Evolutionary conservation across 2,329 filamentous ascomycete genomes (phyloP), one percentile per base, ranked within the genome.

Genomic region (Xylaria arbuscula): DNA sequence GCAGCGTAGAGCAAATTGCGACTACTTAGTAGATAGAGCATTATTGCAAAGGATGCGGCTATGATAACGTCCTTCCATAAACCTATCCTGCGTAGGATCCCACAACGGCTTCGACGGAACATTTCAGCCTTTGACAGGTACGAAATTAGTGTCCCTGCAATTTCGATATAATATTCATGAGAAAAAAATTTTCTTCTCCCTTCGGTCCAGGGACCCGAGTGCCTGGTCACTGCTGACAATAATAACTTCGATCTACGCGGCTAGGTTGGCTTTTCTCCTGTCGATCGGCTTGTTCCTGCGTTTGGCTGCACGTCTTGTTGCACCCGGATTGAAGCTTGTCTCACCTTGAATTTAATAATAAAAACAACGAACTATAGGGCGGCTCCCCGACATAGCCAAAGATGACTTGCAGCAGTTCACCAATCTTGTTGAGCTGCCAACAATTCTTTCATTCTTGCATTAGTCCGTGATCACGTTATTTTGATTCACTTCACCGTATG

Each of bases 271-370:
- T n/a, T 56, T 53, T 62, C 67, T 69, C 69, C 69, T 71, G 69
- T 69, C 67, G 69, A 71, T 71, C 69, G 6, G 54, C 47, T 42
- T 32, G 69, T 71, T 71, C 69, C 69, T 71, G 69, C 69, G 63
- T 67, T 51, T 64, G 64, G 64, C 64, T 61, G 64, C 61, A 67
- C 64, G 62, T 69, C 50, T 56, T 53, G 19, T 69, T n/a, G 69
- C 62, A 59, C 64, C 40, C 7, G 6, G 19, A n/a, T 32, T 22
- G 51, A 63, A 42, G 50, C 66, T 45, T 60, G 54, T 60, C 60
- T 63, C 51, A 65, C 32, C 58, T 60, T 32, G 13, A 42, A 38
- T 62, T 8, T 19, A 47, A 47, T 47, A 47, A 47, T 22, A 32
- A 17, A 22, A 47, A 22, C 40, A 19, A 7, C 17, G 17, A 45